Percentiles rank a stretch among this genome's conserved stretches.
Evolutionary conservation across 2,329 filamentous ascomycete genomes (phyloP).

Genomic region (Plectosphaerella sp.): DNA sequence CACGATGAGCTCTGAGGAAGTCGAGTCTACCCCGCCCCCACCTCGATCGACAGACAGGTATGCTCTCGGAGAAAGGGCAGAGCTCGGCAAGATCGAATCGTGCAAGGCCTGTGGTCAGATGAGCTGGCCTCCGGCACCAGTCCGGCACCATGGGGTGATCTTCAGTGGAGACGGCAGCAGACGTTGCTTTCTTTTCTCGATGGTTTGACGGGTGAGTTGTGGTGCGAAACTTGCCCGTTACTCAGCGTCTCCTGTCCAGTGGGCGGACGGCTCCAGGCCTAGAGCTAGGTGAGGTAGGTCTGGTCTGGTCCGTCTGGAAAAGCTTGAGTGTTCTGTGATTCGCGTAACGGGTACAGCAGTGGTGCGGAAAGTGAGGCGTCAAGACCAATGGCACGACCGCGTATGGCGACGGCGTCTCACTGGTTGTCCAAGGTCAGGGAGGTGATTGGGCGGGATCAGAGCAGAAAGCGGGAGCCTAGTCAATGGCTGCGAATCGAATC

Average conservation of each 20-base stretch:
- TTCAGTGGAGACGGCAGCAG: not conserved
- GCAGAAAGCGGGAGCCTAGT: not conserved
- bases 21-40: not conserved
- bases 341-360: no score
- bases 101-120: not conserved
- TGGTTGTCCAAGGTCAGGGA: not conserved
- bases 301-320: no score
- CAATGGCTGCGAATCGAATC: conserved; percentile 2
- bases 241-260: no score
- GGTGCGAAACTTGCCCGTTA: no score
- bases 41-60: not conserved
- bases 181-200: no score
- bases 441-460: not conserved
- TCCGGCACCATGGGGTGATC: not conserved
- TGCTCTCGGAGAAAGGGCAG: not conserved
- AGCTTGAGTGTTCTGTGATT: no score
- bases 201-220: no score
- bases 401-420: not conserved
- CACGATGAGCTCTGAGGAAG: not conserved
- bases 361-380: no score
- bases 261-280: no score
- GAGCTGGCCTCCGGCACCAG: not conserved
- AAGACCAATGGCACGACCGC: no score
- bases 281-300: no score
- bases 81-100: not conserved